Base-by-base conservation (phyloP, 2,329 filamentous ascomycete species). In the Hypoxylon sp. region DNA sequence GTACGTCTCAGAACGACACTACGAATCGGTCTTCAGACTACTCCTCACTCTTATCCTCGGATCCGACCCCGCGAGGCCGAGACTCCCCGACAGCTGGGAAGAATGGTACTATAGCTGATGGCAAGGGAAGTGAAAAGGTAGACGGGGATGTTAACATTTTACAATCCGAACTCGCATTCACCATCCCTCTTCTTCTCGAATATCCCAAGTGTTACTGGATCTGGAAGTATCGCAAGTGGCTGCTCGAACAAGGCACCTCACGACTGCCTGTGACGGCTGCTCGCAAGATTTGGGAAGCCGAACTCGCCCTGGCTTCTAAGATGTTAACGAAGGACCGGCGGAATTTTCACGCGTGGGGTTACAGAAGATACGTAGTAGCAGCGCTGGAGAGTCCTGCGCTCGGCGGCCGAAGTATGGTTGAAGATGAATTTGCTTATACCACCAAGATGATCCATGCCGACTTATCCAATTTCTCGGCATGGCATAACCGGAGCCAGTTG, bases 171-270 rank as follows among this genome's bases (percentile, higher is more conserved):
- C 85, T 99, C 35, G 82, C 83, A 52, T 97, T 98, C 76, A 90
- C 95, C 35, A 88, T 98, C 44, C 93, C 93, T 0, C 86, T 99
- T 19, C 87, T 99, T 54, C 87, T 93, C 71, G 89, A 93, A 72
- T 95, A 89, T 72, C 96, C 96, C 6, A 99, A 99, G 80, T 98
- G 96, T 85, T 99, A 99, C 83, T 98, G 96, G 95, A 95, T 99
- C 76, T 99, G 96, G 96, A 97, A 97, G 74, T 95, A 98, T 80
- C 91, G 96, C 29, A 82, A 91, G 50, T 99, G 96, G 94, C 83
- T 95, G 2, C 84, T 99, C 13, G 84, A 91, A 60, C 88, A 93
- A 78, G 90, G 90, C 35, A 92, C 91, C 51, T 78, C 84, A 11
- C 84, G 90, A 17, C 83, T 97, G 8, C 86, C 89, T 1, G 69